Conservation (phyloP, 331 rosid genomes). For the Pyrus hybrid region DNA sequence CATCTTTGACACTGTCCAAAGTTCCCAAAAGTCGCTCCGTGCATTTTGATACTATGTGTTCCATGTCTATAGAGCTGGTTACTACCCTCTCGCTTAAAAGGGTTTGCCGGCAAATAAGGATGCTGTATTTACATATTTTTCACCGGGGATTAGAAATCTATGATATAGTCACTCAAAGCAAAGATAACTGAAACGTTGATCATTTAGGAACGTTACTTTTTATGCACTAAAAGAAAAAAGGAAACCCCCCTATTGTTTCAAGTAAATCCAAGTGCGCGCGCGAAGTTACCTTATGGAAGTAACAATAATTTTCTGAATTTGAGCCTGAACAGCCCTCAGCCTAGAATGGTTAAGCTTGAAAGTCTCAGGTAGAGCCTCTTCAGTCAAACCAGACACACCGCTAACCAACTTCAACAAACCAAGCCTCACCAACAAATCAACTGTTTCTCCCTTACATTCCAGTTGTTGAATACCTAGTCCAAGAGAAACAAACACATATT, state of each 20-base stretch:
- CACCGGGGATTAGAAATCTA: background rate
- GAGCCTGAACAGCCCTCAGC: constrained; percentile 84
- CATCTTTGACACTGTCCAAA: constrained; percentile 51
- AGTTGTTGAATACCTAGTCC: constrained; percentile 49
- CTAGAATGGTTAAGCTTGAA: constrained; percentile 55
- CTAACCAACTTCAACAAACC: constrained; percentile 66
- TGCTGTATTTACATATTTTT: constrained; percentile 40
- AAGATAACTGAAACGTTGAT: background rate
- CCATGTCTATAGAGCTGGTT: constrained; percentile 44
- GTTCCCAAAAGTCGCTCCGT: constrained; percentile 34
- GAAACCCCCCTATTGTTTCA: too few species aligned
- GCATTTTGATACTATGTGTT: constrained; percentile 34
- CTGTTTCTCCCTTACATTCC: constrained; percentile 69
- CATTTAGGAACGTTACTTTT: too few species aligned
- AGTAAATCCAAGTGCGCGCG: background rate
- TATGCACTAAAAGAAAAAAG: too few species aligned
- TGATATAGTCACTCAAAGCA: background rate
- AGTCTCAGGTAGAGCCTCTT: constrained; percentile 68
- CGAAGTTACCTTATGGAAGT: constrained; percentile 47
- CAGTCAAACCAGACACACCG: constrained; percentile 63
- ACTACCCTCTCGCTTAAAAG: constrained; percentile 50
- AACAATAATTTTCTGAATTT: constrained; percentile 79
- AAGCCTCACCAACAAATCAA: constrained; percentile 70
- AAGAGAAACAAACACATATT: background rate
- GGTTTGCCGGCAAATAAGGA: constrained; percentile 78